Evolutionary conservation across 352 stramenopile genomes (phyloP).

Genomic region (Phytophthora chlamydospora): DNA sequence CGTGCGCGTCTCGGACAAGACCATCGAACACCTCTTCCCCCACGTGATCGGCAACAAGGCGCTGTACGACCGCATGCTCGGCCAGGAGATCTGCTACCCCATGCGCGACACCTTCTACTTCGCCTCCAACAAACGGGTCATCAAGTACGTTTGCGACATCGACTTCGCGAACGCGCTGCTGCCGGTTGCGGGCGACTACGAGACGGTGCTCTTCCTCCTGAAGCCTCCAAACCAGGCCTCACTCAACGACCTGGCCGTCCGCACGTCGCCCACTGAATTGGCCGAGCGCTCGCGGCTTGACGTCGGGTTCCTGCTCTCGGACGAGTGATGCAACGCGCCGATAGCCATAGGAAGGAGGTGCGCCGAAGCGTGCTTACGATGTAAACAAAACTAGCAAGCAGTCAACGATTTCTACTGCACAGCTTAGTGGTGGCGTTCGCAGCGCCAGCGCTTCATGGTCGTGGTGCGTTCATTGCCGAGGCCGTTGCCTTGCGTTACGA

Average conservation of each 20-base stretch:
- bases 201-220: constrained; percentile 45
- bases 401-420: constrained; percentile 15
- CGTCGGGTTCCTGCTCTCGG: constrained; percentile 48
- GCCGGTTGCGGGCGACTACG: constrained; percentile 37
- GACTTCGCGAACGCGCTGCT: constrained; percentile 46
- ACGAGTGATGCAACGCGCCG: constrained; percentile 6
- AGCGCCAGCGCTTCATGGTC: too few species aligned
- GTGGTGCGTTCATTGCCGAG: constrained; percentile 5
- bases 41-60: constrained; percentile 31
- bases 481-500: background rate
- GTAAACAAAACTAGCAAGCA: constrained; percentile 27
- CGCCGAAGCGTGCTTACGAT: constrained; percentile 13
- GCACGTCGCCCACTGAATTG: constrained; percentile 29
- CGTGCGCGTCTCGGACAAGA: constrained; percentile 44
- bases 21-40: constrained; percentile 50
- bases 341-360: constrained; percentile 5
- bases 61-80: constrained; percentile 37
- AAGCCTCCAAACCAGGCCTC: constrained; percentile 37
- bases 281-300: constrained; percentile 38
- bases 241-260: constrained; percentile 45
- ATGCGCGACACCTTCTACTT: constrained; percentile 58
- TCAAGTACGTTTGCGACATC: constrained; percentile 55
- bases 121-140: constrained; percentile 39
- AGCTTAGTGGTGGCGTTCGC: background rate
- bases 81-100: constrained; percentile 47